Percentiles rank a stretch among this genome's conserved stretches.
Evolutionary conservation across 116 monocot species (phyloP).

Genomic region (Zostera marina): DNA sequence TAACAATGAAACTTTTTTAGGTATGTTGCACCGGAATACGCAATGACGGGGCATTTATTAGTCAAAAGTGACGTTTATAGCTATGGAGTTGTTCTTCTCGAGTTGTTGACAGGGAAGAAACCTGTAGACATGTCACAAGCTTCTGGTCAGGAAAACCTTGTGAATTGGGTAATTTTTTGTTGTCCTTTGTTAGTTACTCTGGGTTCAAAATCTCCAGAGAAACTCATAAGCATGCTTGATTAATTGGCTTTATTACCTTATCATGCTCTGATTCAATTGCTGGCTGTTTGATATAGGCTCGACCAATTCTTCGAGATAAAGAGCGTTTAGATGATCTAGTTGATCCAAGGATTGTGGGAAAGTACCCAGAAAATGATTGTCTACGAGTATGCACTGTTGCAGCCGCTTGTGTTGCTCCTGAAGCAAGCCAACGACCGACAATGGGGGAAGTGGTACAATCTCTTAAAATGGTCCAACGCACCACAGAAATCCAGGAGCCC

Average conservation of each 20-base stretch:
- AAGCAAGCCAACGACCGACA: conserved; percentile 81
- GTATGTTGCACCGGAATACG: conserved; percentile 99
- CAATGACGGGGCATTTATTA: conserved; percentile 82
- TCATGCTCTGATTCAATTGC: too few species aligned
- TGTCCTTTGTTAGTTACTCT: too few species aligned
- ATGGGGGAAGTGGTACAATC: conserved; percentile 99
- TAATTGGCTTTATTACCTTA: too few species aligned
- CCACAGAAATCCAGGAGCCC: conserved; percentile 39
- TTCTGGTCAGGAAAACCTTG: conserved; percentile 53
- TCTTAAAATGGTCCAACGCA: conserved; percentile 93
- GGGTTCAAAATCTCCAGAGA: too few species aligned
- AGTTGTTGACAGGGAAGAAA: conserved; percentile 66
- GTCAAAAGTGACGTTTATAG: conserved; percentile 81
- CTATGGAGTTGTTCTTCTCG: conserved; percentile 74
- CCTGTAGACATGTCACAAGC: conserved; percentile 45
- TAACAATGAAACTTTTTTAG: conserved; percentile 14
- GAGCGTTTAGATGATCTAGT: conserved; percentile 71
- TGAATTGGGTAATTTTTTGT: conserved; percentile 34
- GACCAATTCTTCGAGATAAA: conserved; percentile 84
- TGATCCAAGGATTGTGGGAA: conserved; percentile 51
- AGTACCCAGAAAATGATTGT: conserved; percentile 86
- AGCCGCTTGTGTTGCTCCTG: conserved; percentile 88
- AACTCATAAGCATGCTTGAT: too few species aligned
- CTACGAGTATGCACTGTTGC: conserved; percentile 89
- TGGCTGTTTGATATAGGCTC: conserved; percentile 28